Evolutionary conservation across 2,329 filamentous ascomycete genomes (phyloP), one percentile per base, ranked within the genome.

Genomic region (Coniella vitis): DNA sequence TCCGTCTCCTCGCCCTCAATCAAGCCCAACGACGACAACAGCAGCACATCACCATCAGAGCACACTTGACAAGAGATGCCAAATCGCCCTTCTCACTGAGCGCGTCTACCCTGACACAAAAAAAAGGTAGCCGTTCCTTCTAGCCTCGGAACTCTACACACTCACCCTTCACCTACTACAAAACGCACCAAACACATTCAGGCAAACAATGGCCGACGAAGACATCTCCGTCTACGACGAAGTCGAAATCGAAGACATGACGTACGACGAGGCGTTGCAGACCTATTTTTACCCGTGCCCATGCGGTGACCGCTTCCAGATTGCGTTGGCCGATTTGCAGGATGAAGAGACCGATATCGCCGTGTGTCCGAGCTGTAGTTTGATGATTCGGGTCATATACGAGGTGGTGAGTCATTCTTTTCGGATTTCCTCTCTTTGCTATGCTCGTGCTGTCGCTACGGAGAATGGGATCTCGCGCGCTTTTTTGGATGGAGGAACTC

Each of bases 201-300:
- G 25, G 5, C 48, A 70, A 57, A n/a, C n/a, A 49, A 84, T 83
- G 80, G 74, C 81, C 32, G 81, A 83, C 63, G 71, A 72, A 41
- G 65, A 70, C 31, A 68, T 85, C 49, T 82, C 85, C 58, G 87
- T 95, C 65, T 97, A 96, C 74, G 91, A 97, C 63, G 91, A 96
- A 69, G 91, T 97, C 68, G 91, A 97, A 67, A 96, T 97, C 72
- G 91, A 97, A 68, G 93, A 98, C 69, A 95, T 96, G 90, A 93
- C 87, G 61, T 96, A 81, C 66, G 90, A 96, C 67, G 72, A 82
- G 40, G 75, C 76, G 4, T 78, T 90, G 36, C 85, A 95, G 66
- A 84, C 95, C 59, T 98, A 95, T 72, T 86, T 91, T 70, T 95
- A 95, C 66, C 93, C 93, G 13, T 98, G 93, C 66, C 93, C 93